phyloP scores from a whole-genome alignment of 352 stramenopile genomes.

The Globisporangium canariense region DNA sequence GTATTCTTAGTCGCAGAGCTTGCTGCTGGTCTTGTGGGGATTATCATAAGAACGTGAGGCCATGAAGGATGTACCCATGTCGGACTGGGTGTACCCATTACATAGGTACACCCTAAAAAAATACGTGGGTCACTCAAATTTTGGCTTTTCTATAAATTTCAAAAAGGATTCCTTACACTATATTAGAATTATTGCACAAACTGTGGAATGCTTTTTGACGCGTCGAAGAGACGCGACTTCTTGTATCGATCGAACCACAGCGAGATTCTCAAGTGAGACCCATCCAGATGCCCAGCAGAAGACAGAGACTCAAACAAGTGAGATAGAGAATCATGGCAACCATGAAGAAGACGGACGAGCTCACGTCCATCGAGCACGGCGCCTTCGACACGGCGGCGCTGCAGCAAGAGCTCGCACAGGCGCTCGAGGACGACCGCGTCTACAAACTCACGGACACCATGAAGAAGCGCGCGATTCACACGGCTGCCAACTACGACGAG shows the following conservation, averaged over 20 bases:
- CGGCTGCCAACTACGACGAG: slow-evolving; percentile 78
- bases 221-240: slow-evolving; percentile 4
- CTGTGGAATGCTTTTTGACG: background rate
- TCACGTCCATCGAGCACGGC: slow-evolving; percentile 78
- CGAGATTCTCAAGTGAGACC: background rate
- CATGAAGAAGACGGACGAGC: slow-evolving; percentile 31
- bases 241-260: background rate
- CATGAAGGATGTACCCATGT: background rate
- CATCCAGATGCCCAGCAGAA: background rate
- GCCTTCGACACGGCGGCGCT: slow-evolving; percentile 71
- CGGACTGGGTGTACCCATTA: background rate
- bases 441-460: slow-evolving; percentile 85
- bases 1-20: background rate
- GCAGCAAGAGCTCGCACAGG: slow-evolving; percentile 64
- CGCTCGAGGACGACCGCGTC: slow-evolving; percentile 75
- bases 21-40: background rate
- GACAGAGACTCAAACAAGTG: background rate
- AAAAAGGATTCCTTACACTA: background rate
- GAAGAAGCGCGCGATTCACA: slow-evolving; percentile 89
- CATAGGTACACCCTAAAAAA: background rate
- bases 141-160: background rate
- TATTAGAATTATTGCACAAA: background rate
- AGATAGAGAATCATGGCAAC: slow-evolving; percentile 17
- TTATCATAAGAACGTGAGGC: background rate
- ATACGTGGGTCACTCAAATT: background rate